Conservation (phyloP, 768 basidiomycete genomes). For the Mycena polygramma region DNA sequence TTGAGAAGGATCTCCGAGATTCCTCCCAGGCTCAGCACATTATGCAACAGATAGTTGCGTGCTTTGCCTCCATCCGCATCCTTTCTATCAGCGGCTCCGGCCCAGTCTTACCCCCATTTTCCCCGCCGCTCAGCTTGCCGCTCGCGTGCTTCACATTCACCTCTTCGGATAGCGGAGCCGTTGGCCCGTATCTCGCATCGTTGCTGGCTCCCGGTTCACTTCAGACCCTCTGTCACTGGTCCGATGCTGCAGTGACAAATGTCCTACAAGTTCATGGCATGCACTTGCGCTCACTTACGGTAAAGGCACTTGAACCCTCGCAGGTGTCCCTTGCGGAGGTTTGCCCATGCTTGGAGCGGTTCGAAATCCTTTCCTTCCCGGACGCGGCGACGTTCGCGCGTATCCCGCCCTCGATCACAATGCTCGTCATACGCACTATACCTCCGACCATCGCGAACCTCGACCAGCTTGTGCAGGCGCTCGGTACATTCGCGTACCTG, state of each 20-base stretch:
- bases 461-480: slow-evolving; percentile 3
- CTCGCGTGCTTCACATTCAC: slow-evolving; percentile 26
- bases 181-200: slow-evolving; percentile 30
- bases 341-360: slow-evolving; percentile 9
- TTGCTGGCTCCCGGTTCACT: slow-evolving; percentile 7
- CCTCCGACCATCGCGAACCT: background rate
- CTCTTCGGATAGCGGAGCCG: slow-evolving; percentile 13
- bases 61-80: slow-evolving; percentile 26
- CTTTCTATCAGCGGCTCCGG: slow-evolving; percentile 28
- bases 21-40: slow-evolving; percentile 5
- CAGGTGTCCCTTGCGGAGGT: background rate
- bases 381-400: slow-evolving; percentile 9
- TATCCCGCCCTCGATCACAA: slow-evolving; percentile 24
- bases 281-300: slow-evolving; percentile 22
- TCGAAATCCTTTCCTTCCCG: slow-evolving; percentile 4
- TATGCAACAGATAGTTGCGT: slow-evolving; percentile 29
- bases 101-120: slow-evolving; percentile 12
- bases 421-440: slow-evolving; percentile 13
- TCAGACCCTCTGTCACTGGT: slow-evolving; percentile 10
- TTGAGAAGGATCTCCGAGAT: slow-evolving; percentile 26
- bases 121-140: slow-evolving; percentile 13
- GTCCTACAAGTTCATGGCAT: slow-evolving; percentile 3
- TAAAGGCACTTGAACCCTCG: slow-evolving; percentile 10
- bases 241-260: too few species aligned
- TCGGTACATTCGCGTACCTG: slow-evolving; percentile 14